Conservation (phyloP, 371 early-diverging fungal genomes). For the Rhizomucor pusillus region DNA sequence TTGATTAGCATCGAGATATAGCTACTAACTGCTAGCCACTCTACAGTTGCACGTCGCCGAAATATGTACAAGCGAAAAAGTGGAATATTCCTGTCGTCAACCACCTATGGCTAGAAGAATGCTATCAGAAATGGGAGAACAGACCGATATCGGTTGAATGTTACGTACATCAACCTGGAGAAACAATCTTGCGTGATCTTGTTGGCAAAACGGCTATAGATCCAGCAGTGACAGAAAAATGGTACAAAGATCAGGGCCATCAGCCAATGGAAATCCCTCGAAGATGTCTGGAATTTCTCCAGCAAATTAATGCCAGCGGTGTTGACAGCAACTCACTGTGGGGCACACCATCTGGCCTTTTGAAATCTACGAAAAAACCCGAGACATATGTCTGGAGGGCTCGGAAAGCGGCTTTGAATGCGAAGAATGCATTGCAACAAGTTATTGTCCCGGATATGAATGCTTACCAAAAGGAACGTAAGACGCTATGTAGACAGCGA, state of each 20-base stretch:
- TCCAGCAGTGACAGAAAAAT: slow-evolving; percentile 13
- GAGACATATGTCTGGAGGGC: slow-evolving; percentile 19
- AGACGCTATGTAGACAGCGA: too few relatives aligned
- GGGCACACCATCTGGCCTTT: neutral
- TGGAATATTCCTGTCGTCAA: slow-evolving; percentile 75
- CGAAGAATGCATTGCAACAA: slow-evolving; percentile 34
- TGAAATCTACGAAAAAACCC: neutral
- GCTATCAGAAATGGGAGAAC: slow-evolving; percentile 56
- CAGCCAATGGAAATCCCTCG: slow-evolving; percentile 1
- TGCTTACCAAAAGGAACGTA: slow-evolving; percentile 42
- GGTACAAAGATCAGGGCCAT: slow-evolving; percentile 22
- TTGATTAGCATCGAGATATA: neutral
- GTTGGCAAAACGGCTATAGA: slow-evolving; percentile 28
- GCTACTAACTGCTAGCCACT: neutral
- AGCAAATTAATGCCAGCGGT: neutral
- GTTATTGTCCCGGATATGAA: slow-evolving; percentile 53
- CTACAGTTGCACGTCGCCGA: slow-evolving; percentile 59
- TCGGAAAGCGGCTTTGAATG: slow-evolving; percentile 51
- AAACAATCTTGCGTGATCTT: slow-evolving; percentile 16
- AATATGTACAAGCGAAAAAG: slow-evolving; percentile 57
- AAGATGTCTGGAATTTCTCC: neutral
- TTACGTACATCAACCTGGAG: slow-evolving; percentile 52
- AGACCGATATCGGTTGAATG: slow-evolving; percentile 52
- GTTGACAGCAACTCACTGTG: neutral
- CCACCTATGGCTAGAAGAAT: slow-evolving; percentile 88